Base-by-base conservation (phyloP, 805 yeast species). In the Cyberlindnera xylosilytica region DNA sequence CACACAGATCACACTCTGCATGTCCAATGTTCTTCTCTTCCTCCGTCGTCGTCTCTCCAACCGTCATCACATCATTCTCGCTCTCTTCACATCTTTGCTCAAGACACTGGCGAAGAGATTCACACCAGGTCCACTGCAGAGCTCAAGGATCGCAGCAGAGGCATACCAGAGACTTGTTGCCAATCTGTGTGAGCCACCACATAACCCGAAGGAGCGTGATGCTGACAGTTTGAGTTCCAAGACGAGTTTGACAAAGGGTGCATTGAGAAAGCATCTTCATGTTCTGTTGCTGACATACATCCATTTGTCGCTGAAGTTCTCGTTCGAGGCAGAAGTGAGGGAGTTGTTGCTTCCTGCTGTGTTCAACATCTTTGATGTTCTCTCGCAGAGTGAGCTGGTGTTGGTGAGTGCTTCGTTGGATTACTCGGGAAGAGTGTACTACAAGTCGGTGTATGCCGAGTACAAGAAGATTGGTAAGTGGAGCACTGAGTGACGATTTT, bases 381-480 rank as follows among this genome's bases (percentile, higher is more conserved):
- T 89, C 27, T 81, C 95, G 0, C 72, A 70, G 29, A 70, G 71
- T 29, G 97, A 89, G 51, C 63, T 89, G 41, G 74, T 70, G 39
- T 60, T 79, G 26, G 73, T 83, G 17, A 85, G 77, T 55, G 70
- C 80, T 4, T 72, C 81, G 6, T 63, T 89, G 52, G 96, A 91
- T 52, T 58, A 66, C 18, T 76, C 85, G 30, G 84, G 93, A 4
- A 76, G 87, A 52, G 70, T 79, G 2, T 78, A 81, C 52, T 83
- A 81, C 69, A 80, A 74, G 55, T 68, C 76, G 0, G 56, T 90
- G 31, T 87, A 85, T 53, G 76, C 77, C 7, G 87, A 83, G 48
- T 91, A 87, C 65, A 78, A 76, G 58, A 80, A 74, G 56, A 73
- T 71, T 46, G 97, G 96, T 37, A 86, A 84, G 61, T 90, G 97